Percentiles rank a stretch among this genome's conserved stretches.
Evolutionary conservation across 2,329 filamentous ascomycete species (phyloP).

Genomic region (Raffaelea albimanens): DNA sequence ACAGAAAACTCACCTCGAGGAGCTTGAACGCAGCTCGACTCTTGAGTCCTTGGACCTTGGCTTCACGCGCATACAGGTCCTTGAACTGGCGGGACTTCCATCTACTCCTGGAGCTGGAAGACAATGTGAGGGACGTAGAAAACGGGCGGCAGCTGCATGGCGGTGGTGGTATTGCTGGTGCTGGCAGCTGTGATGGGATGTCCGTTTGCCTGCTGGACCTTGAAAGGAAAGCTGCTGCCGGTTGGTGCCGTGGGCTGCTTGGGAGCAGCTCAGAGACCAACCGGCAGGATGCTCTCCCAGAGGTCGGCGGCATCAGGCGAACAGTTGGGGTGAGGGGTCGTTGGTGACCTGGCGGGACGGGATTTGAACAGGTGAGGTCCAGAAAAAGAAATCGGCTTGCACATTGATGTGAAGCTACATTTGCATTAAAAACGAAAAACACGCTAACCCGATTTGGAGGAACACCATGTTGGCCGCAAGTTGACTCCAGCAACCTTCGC

Average conservation of each 20-base stretch:
- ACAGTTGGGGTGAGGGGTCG: background rate
- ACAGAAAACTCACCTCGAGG: conserved; percentile 53
- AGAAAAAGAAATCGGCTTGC: too few relatives aligned
- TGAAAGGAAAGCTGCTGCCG: too few relatives aligned
- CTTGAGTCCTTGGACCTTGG: conserved; percentile 71
- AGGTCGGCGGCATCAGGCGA: background rate
- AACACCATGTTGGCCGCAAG: too few relatives aligned
- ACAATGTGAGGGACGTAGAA: background rate
- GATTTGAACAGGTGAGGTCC: background rate
- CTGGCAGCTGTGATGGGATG: background rate
- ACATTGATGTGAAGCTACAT: too few relatives aligned
- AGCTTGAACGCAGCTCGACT: conserved; percentile 92
- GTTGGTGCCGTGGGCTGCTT: too few relatives aligned
- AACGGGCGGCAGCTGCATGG: background rate
- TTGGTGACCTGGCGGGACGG: too few relatives aligned
- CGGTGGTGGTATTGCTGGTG: background rate
- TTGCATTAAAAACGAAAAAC: too few relatives aligned
- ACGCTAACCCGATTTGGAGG: too few relatives aligned
- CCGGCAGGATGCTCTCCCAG: background rate
- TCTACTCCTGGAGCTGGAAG: conserved; percentile 52
- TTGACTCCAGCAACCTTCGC: too few relatives aligned
- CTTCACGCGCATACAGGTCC: conserved; percentile 65
- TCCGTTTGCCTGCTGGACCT: background rate
- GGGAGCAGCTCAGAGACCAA: background rate
- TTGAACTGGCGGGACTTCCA: conserved; percentile 75